Percentiles rank a stretch among this genome's conserved stretches.
Evolutionary conservation across 495 filamentous ascomycete species (phyloP).

Genomic region (Talaromyces wortmannii): DNA sequence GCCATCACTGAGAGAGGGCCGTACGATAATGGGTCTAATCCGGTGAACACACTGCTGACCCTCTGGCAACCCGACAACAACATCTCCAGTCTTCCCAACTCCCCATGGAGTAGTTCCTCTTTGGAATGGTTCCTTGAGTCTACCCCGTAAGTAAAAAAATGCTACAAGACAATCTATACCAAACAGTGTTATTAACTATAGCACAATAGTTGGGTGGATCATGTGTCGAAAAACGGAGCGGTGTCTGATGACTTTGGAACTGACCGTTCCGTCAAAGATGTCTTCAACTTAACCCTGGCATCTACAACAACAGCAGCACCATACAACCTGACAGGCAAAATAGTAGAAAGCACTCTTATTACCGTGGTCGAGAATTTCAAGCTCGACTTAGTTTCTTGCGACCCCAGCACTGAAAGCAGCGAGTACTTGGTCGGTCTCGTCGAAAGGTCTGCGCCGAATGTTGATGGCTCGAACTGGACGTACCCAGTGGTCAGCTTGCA

Average conservation of each 20-base stretch:
- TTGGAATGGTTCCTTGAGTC: neutral
- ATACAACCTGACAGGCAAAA: neutral
- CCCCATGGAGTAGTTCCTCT: neutral
- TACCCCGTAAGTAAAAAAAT: neutral
- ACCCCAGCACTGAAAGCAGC: neutral
- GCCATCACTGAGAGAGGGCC: constrained; percentile 6
- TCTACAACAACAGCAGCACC: neutral
- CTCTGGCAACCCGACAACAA: constrained; percentile 5
- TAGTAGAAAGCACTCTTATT: neutral
- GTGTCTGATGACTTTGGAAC: neutral
- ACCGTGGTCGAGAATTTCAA: neutral
- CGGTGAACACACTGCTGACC: constrained; percentile 6
- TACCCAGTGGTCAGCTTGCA: constrained; percentile 1
- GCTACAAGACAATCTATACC: neutral
- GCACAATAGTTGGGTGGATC: neutral
- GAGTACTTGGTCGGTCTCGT: neutral
- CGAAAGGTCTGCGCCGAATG: neutral
- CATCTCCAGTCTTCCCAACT: neutral
- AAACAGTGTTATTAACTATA: neutral
- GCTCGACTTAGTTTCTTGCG: neutral
- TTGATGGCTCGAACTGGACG: neutral
- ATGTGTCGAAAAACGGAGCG: neutral
- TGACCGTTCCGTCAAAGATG: neutral
- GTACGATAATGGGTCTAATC: constrained; percentile 5
- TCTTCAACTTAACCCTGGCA: neutral